Percentiles rank a stretch among this genome's conserved stretches.
Evolutionary conservation across 179 eudicot species (phyloP).

Genomic region (Pouteria campechiana): DNA sequence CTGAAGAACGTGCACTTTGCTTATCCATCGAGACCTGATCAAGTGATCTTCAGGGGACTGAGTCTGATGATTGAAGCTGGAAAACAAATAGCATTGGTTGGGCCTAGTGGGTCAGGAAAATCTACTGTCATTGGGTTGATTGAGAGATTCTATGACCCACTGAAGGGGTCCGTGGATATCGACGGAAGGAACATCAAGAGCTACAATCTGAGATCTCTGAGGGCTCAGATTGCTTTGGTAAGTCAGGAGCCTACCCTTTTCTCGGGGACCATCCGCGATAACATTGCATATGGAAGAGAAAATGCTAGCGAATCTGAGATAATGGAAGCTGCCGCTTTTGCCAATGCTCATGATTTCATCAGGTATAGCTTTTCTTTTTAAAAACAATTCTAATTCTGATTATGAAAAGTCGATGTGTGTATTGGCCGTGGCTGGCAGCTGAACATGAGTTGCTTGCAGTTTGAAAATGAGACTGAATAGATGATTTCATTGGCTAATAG

Average conservation of each 20-base stretch:
- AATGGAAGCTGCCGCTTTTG: conserved; percentile 30
- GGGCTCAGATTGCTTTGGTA: conserved; percentile 35
- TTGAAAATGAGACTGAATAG: no score
- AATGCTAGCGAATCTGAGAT: conserved; percentile 36
- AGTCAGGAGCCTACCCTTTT: conserved; percentile 48
- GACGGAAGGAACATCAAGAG: conserved; percentile 29
- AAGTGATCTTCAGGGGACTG: conserved; percentile 27
- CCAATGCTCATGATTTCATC: conserved; percentile 49
- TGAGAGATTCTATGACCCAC: conserved; percentile 37
- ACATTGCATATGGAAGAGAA: conserved; percentile 34
- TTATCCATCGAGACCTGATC: conserved; percentile 39
- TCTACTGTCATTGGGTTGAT: conserved; percentile 35
- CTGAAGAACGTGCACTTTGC: conserved; percentile 29
- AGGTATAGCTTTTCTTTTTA: conserved; percentile 15
- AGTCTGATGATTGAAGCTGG: conserved; percentile 33
- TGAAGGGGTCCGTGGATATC: conserved; percentile 22
- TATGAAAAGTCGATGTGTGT: background rate
- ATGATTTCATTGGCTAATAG: no score
- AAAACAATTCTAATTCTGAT: background rate
- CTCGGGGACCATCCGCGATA: conserved; percentile 33
- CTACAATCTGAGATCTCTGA: conserved; percentile 23
- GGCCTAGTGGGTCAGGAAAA: conserved; percentile 46
- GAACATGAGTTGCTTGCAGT: no score
- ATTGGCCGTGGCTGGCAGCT: no score
- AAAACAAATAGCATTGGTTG: conserved; percentile 31